Percentiles rank a stretch among this genome's conserved stretches.
Conservation (phyloP, 2,329 filamentous ascomycete genomes). For the Phyllosticta paracitricarpa region DNA sequence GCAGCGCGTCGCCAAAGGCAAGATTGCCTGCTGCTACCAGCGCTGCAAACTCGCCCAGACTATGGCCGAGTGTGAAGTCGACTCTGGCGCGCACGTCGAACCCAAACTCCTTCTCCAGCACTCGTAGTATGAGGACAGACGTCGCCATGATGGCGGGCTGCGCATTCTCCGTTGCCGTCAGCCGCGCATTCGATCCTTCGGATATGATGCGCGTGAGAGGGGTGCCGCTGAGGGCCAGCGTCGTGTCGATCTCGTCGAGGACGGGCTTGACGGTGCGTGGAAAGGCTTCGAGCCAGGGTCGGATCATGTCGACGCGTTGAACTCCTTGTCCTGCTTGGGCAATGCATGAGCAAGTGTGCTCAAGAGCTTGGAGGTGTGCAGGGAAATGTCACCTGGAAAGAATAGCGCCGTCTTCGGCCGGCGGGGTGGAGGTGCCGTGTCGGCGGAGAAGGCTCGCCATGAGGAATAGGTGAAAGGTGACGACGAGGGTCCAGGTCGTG, state of each 20-base stretch:
- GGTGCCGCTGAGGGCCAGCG: constrained; percentile 47
- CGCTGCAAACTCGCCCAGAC: constrained; percentile 85
- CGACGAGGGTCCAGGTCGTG: background rate
- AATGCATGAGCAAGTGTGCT: background rate
- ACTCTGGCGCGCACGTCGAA: constrained; percentile 62
- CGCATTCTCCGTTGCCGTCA: constrained; percentile 77
- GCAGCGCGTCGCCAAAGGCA: constrained; percentile 65
- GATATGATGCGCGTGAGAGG: constrained; percentile 70
- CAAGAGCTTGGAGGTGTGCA: background rate
- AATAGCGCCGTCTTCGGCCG: constrained; percentile 30
- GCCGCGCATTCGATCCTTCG: constrained; percentile 62
- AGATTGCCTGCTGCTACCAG: constrained; percentile 78
- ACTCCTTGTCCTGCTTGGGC: constrained; percentile 68
- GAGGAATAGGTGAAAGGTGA: background rate
- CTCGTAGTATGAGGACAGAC: constrained; percentile 76
- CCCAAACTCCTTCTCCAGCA: constrained; percentile 75
- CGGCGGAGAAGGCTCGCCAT: background rate
- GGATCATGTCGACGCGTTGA: constrained; percentile 79
- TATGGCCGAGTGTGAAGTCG: constrained; percentile 81
- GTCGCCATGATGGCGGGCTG: constrained; percentile 96
- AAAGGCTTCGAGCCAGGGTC: constrained; percentile 78
- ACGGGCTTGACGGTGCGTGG: constrained; percentile 66
- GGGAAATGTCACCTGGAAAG: constrained; percentile 23
- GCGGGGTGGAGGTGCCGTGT: background rate
- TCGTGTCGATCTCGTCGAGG: constrained; percentile 74